Evolutionary conservation across 257 asterid genomes (phyloP).

Genomic region (Nicotiana tabacum): DNA sequence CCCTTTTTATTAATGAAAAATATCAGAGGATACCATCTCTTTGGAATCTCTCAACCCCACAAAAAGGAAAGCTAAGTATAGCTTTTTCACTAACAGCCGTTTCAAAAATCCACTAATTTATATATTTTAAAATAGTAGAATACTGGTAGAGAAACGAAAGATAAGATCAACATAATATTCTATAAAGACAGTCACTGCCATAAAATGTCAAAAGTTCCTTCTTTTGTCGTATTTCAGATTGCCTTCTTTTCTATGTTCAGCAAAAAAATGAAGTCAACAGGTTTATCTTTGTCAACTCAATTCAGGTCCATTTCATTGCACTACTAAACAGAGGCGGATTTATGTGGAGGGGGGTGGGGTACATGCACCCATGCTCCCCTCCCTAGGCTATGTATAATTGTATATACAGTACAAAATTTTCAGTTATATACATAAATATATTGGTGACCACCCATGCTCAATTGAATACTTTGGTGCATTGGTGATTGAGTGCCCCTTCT

Average conservation of each 20-base stretch:
- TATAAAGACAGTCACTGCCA: neutral
- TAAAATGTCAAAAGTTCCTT: neutral
- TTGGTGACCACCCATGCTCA: too few species aligned
- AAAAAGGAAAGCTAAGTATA: neutral
- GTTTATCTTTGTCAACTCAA: neutral
- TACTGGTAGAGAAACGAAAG: neutral
- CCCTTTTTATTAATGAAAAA: neutral
- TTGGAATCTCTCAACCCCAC: neutral
- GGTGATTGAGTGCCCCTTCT: too few species aligned
- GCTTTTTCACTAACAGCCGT: neutral
- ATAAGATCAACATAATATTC: neutral
- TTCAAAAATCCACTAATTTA: neutral
- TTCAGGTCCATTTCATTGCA: neutral
- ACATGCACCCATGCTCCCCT: too few species aligned
- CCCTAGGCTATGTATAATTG: too few species aligned
- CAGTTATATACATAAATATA: too few species aligned
- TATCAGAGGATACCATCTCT: neutral
- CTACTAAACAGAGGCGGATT: neutral
- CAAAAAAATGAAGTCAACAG: neutral
- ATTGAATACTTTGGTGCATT: too few species aligned
- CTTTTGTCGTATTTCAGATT: neutral
- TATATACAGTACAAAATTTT: too few species aligned
- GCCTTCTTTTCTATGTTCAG: neutral
- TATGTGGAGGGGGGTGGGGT: too few species aligned
- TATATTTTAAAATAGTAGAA: neutral